Conservation (phyloP, 176 grass and related monocot species). For the Triticum urartu region DNA sequence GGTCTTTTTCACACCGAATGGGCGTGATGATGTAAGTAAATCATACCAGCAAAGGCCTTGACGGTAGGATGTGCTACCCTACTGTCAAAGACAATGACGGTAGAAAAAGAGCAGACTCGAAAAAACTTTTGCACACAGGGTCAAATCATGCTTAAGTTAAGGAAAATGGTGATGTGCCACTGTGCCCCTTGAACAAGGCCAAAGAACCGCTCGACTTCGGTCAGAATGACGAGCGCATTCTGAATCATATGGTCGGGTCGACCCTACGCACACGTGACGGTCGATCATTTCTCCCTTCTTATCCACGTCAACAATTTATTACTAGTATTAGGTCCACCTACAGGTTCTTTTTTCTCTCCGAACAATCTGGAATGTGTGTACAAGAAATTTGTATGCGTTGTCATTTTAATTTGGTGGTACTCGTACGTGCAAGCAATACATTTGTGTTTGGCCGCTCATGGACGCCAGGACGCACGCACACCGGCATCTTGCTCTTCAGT, state of each 20-base stretch:
- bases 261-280: not conserved
- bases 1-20: no score
- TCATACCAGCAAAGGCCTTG: no score
- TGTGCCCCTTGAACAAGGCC: not conserved
- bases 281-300: not conserved
- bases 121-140: no score
- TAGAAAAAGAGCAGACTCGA: no score
- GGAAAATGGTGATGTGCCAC: no score
- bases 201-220: not conserved
- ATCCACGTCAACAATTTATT: conserved; percentile 20
- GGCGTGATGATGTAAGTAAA: no score
- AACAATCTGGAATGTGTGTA: not conserved
- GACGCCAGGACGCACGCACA: not conserved
- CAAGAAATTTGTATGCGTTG: not conserved
- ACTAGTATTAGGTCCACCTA: not conserved
- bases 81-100: no score
- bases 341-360: not conserved
- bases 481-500: not conserved
- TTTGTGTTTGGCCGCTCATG: not conserved
- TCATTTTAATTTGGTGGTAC: not conserved
- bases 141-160: no score
- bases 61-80: no score
- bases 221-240: not conserved
- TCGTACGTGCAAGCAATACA: not conserved
- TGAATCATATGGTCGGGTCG: not conserved